These are phyloP conservation scores for Fusarium oligoseptatum DNA, from an alignment of 2,329 filamentous ascomycete genomes.

Conservation along the genomic window DNA sequence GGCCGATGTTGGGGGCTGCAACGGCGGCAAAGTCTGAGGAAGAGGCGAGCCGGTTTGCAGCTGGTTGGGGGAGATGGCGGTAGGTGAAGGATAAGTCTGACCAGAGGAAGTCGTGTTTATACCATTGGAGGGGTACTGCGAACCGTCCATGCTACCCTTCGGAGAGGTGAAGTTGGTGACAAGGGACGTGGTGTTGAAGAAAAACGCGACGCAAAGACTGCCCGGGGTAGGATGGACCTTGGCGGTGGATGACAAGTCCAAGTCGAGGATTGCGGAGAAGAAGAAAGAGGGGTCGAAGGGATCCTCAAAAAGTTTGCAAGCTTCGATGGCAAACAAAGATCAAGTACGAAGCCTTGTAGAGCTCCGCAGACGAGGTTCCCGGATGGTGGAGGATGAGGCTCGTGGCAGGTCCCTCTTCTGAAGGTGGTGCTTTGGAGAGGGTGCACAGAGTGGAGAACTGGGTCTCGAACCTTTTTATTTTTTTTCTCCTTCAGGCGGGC, in stretches of 20 bases:
- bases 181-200: conserved; percentile 41
- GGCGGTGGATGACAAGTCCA: conserved; percentile 43
- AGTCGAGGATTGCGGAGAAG: conserved; percentile 43
- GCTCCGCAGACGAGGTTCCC: conserved; percentile 51
- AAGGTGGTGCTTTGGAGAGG: conserved; percentile 61
- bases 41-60: conserved; percentile 62
- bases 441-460: conserved; percentile 61
- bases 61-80: conserved; percentile 66
- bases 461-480: conserved; percentile 60
- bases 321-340: conserved; percentile 43
- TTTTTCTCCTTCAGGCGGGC: conserved; percentile 45
- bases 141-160: conserved; percentile 66
- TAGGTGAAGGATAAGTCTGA: conserved; percentile 65
- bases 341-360: conserved; percentile 44
- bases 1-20: conserved; percentile 61
- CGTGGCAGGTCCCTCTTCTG: conserved; percentile 54
- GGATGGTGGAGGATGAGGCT: conserved; percentile 57
- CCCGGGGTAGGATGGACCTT: conserved; percentile 41
- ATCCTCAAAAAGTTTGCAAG: conserved; percentile 26
- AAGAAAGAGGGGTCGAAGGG: conserved; percentile 28
- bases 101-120: conserved; percentile 66
- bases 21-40: conserved; percentile 68
- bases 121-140: conserved; percentile 67
- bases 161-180: conserved; percentile 49
- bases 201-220: conserved; percentile 41